A percentile compares a stretch with the other conserved stretches of the same genome.
These are phyloP conservation scores for Pseudognaphalium luteoalbum DNA, from an alignment of 129 eudicot species.

Conservation along the genomic window DNA sequence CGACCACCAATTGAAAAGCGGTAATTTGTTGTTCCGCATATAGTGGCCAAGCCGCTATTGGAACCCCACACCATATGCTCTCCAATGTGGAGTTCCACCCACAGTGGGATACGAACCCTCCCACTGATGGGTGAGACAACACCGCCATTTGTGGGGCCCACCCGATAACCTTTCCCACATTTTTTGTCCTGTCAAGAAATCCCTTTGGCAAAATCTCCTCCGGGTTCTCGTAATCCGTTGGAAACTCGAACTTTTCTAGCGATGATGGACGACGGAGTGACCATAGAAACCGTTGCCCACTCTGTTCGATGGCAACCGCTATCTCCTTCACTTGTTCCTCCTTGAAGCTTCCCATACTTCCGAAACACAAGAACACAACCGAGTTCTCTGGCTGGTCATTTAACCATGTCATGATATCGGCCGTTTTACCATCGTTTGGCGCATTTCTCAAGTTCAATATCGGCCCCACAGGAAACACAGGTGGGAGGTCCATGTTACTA, in stretches of 20 bases:
- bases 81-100: constrained; percentile 66
- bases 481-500: constrained; percentile 9
- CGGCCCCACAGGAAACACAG: constrained; percentile 34
- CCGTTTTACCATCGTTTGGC: not conserved
- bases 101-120: constrained; percentile 59
- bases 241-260: constrained; percentile 9
- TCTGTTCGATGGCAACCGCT: constrained; percentile 39
- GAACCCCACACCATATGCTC: constrained; percentile 59
- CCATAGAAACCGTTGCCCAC: constrained; percentile 43
- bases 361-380: constrained; percentile 52
- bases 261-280: constrained; percentile 37
- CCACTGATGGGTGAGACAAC: constrained; percentile 39
- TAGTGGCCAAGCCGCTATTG: constrained; percentile 55
- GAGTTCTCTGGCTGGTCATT: constrained; percentile 33
- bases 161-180: constrained; percentile 46
- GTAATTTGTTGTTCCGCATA: constrained; percentile 47
- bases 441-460: constrained; percentile 5
- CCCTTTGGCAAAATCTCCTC: constrained; percentile 42
- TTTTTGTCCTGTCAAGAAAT: constrained; percentile 38
- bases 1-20: constrained; percentile 36
- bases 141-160: constrained; percentile 56
- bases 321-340: constrained; percentile 41
- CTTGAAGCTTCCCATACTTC: constrained; percentile 47
- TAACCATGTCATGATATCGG: constrained; percentile 29
- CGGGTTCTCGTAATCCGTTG: constrained; percentile 28